A percentile compares a stretch with the other conserved stretches of the same genome.
Evolutionary conservation across 805 yeast genomes (phyloP).

Genomic region (Candida insectorum): DNA sequence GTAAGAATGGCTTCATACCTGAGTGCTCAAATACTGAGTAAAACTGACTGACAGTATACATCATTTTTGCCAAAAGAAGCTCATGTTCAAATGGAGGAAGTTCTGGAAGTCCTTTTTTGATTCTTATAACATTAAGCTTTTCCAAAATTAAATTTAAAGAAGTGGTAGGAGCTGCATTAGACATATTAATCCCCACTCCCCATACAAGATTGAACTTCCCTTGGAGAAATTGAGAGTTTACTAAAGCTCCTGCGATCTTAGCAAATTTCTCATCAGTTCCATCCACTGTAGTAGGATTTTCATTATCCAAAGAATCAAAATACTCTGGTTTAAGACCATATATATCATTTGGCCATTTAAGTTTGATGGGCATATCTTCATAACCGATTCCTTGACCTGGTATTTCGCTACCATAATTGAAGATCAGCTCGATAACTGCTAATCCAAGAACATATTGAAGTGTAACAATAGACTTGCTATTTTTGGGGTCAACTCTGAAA

Average conservation of each 20-base stretch:
- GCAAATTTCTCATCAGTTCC: constrained; percentile 64
- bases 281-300: constrained; percentile 34
- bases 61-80: constrained; percentile 60
- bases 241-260: constrained; percentile 81
- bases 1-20: constrained; percentile 70
- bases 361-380: constrained; percentile 69
- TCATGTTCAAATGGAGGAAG: constrained; percentile 50
- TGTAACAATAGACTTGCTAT: constrained; percentile 63
- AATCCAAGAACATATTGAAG: constrained; percentile 81
- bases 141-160: constrained; percentile 73
- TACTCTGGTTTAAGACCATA: constrained; percentile 69
- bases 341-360: constrained; percentile 97
- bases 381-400: constrained; percentile 50
- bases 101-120: constrained; percentile 33
- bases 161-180: constrained; percentile 87
- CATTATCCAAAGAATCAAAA: constrained; percentile 21
- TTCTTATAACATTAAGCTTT: constrained; percentile 54
- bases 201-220: constrained; percentile 63
- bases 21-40: constrained; percentile 51
- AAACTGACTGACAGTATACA: constrained; percentile 64
- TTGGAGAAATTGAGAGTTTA: constrained; percentile 69
- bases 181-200: constrained; percentile 86
- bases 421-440: constrained; percentile 77
- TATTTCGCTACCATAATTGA: constrained; percentile 46
- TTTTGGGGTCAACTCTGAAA: constrained; percentile 47